Base-by-base conservation (phyloP, 768 basidiomycete species). In the Russula lepida region DNA sequence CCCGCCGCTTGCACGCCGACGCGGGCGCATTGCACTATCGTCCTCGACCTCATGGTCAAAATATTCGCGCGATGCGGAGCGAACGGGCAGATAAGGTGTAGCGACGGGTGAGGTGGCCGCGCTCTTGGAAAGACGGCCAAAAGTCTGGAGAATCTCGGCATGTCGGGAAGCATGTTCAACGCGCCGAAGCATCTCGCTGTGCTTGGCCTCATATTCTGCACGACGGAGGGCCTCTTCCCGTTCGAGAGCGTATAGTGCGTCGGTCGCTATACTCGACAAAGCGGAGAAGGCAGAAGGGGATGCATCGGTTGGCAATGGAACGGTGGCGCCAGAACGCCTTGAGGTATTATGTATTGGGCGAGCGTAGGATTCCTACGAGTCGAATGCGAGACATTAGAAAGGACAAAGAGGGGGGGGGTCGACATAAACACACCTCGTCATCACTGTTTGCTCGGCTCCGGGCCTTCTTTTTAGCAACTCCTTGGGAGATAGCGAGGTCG, bases 241-340 rank as follows among this genome's bases (percentile, higher is more conserved):
- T 71, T 98, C 95, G 32, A 98, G 84, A 66, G 86, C 85, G 68
- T 89, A 87, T 8, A 98, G 80, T 70, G 97, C 92, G 60, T 92
- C 92, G 74, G 95, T 87, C 3, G 94, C 93, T 21, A 88, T 76
- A 32, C 76, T 86, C 48, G 87, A 86, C 21, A 90, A 72, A 1
- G 86, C 79, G n/a, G 82, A 81, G 67, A 89, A 67, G 54, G 68
- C 68, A 54, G 70, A 68, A 35, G 67, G 58, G 59, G 67, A 63
- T 58, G 65, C 57, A 48, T 73, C 71, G 32, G 69, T 56, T 17
- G 66, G 60, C 60, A 68, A 67, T 17, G 72, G 59, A 25, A 70
- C 69, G 19, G 62, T 39, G n/a, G 65, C 21, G 19, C 19, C 30
- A 35, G 54, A 19, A 23, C 53, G 55, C 15, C 52, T 44, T 6